Evolutionary conservation across 116 monocot genomes (phyloP), one percentile per base, ranked within the genome.

Genomic region (Posidonia oceanica): DNA sequence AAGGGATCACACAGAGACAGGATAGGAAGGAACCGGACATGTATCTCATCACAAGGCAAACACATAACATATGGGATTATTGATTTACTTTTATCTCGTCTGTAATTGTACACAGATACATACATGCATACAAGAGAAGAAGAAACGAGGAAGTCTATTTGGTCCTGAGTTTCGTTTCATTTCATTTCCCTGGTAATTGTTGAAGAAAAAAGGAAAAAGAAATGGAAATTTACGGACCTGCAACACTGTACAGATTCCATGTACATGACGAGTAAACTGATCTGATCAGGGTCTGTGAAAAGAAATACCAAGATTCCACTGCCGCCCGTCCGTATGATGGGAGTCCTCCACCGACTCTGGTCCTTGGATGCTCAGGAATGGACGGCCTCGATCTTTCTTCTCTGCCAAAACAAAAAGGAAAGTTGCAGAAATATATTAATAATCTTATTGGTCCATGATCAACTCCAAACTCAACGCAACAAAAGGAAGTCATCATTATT

Each of bases 261-360:
- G 18, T 58, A 58, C 58, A 16, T 58, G 18, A 58, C 17, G 58
- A 21, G 20, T 20, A 58, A 20, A 58, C 29, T 29, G 29, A 29
- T 29, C 58, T 58, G 58, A 17, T 58, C 58, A 58, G 58, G 58
- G 17, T 58, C 58, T 58, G 58, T 58, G 18, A 58, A 58, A 58
- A 58, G 58, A 58, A 58, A 29, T n/a, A 58, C 58, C 58, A 29
- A 29, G 58, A 58, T n/a, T 58, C 58, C 5, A 7, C 58, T 58
- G 58, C 2, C 20, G 57, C 20, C 57, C 1, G 20, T 58, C 58
- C 58, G 58, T 58, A 20, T 58, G 58, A 58, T 58, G 58, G 58
- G 17, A 58, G 58, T 58, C 58, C 58, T 21, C 18, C 58, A 58
- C 58, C 20, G 21, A 21, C 17, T 58, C 20, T 58, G 58, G 58